These are phyloP conservation scores for Nakazawaea ernobii DNA, from an alignment of 805 yeast genomes.

Conservation along the genomic window DNA sequence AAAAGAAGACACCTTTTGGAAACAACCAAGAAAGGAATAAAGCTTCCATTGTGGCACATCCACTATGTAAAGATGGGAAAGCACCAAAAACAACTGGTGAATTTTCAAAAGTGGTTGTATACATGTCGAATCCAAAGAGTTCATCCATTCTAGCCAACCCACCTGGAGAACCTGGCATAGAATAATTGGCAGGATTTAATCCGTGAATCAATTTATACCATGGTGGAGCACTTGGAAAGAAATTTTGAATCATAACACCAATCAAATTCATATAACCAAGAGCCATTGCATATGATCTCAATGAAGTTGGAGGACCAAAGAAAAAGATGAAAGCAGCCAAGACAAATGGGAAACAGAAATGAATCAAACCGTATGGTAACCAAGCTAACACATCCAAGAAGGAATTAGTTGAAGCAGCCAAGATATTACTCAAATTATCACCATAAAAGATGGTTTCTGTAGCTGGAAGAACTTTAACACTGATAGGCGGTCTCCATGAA, in stretches of 20 bases:
- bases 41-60: constrained; percentile 91
- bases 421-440: constrained; percentile 77
- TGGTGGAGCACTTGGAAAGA: constrained; percentile 95
- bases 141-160: constrained; percentile 86
- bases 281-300: constrained; percentile 83
- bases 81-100: constrained; percentile 90
- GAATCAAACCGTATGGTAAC: constrained; percentile 91
- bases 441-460: constrained; percentile 90
- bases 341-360: constrained; percentile 86
- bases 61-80: constrained; percentile 80
- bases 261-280: constrained; percentile 90
- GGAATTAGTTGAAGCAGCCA: constrained; percentile 66
- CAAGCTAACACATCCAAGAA: constrained; percentile 82
- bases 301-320: constrained; percentile 86
- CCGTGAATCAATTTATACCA: constrained; percentile 91
- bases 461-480: constrained; percentile 84
- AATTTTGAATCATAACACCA: constrained; percentile 78
- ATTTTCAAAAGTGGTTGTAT: constrained; percentile 73
- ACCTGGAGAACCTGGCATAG: constrained; percentile 93
- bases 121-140: constrained; percentile 73
- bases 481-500: constrained; percentile 77
- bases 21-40: constrained; percentile 78
- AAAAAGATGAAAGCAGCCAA: constrained; percentile 73
- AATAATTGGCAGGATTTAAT: constrained; percentile 81
- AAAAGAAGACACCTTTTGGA: constrained; percentile 61